phyloP scores from a whole-genome alignment of 148 eudicot genomes.

The Spergularia marina region DNA sequence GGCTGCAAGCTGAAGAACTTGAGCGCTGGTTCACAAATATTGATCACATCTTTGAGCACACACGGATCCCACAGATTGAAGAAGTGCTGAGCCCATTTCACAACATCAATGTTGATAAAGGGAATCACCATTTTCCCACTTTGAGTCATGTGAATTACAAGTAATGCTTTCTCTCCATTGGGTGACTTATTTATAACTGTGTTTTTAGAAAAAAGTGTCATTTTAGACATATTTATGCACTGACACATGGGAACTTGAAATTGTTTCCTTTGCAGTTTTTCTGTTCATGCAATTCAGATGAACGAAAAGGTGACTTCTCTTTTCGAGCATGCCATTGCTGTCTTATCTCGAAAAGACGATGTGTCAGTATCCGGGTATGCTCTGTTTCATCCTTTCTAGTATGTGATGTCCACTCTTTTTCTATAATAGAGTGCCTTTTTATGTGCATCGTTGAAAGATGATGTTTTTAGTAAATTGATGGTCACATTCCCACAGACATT shows the following conservation, averaged over 20 bases:
- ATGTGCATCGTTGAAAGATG: constrained; percentile 1
- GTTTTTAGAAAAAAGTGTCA: constrained; percentile 4
- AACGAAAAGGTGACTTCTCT: constrained; percentile 75
- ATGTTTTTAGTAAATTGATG: background rate
- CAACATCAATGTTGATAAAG: constrained; percentile 63
- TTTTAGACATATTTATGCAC: background rate
- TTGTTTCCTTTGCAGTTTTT: constrained; percentile 56
- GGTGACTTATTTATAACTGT: constrained; percentile 10
- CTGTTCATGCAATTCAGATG: constrained; percentile 94
- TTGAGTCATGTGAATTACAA: constrained; percentile 85
- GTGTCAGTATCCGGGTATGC: constrained; percentile 48
- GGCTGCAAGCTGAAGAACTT: constrained; percentile 73
- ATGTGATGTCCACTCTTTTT: background rate
- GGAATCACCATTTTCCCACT: constrained; percentile 65
- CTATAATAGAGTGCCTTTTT: background rate
- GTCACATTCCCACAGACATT: background rate
- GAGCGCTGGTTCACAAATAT: constrained; percentile 97
- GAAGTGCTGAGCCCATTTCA: constrained; percentile 80
- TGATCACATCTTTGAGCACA: constrained; percentile 92
- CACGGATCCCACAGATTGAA: constrained; percentile 68
- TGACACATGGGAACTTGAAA: constrained; percentile 13
- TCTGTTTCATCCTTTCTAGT: constrained; percentile 14
- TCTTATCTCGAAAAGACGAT: constrained; percentile 72
- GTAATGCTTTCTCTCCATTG: constrained; percentile 38
- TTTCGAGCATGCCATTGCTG: constrained; percentile 83